A percentile compares a stretch with the other conserved stretches of the same genome.
Conservation (phyloP, 2,329 filamentous ascomycete species). For the Aspergillus persii region DNA sequence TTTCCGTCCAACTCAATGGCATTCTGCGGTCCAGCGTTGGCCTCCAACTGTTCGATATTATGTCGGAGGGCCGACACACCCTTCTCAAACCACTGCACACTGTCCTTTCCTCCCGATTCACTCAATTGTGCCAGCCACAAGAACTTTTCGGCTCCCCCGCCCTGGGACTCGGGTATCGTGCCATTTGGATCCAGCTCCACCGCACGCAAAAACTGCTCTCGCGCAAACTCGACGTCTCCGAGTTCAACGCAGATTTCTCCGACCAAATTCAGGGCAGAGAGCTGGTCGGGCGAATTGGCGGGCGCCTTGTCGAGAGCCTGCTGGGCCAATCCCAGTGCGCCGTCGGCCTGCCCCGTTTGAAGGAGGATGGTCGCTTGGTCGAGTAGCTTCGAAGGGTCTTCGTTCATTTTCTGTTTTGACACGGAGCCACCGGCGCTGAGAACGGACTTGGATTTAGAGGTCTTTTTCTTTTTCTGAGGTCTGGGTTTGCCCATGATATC, state of each 20-base stretch:
- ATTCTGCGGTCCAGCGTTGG: slow-evolving; percentile 40
- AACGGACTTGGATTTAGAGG: slow-evolving; percentile 43
- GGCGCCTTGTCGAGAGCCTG: slow-evolving; percentile 47
- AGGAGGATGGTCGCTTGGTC: slow-evolving; percentile 56
- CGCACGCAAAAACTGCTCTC: slow-evolving; percentile 69
- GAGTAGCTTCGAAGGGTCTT: slow-evolving; percentile 56
- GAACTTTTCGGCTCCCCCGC: slow-evolving; percentile 90
- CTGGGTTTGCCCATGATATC: slow-evolving; percentile 53
- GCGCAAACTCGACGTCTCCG: slow-evolving; percentile 75
- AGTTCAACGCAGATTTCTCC: slow-evolving; percentile 80
- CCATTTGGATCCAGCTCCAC: slow-evolving; percentile 76
- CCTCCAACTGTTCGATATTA: slow-evolving; percentile 66
- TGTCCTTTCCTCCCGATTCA: slow-evolving; percentile 59
- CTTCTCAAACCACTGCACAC: slow-evolving; percentile 61
- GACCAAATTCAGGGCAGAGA: slow-evolving; percentile 68
- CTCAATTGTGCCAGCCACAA: slow-evolving; percentile 89
- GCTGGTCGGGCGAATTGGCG: slow-evolving; percentile 35
- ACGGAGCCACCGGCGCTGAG: slow-evolving; percentile 41
- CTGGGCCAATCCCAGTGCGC: slow-evolving; percentile 55
- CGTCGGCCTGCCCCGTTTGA: slow-evolving; percentile 58
- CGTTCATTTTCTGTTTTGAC: slow-evolving; percentile 45
- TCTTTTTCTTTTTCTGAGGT: slow-evolving; percentile 46
- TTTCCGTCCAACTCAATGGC: slow-evolving; percentile 61
- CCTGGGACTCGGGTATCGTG: slow-evolving; percentile 63
- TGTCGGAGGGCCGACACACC: slow-evolving; percentile 68